A percentile compares a stretch with the other conserved stretches of the same genome.
Conservation (phyloP, 225 moss, liverwort and hornwort genomes). For the Polytrichum formosum region DNA sequence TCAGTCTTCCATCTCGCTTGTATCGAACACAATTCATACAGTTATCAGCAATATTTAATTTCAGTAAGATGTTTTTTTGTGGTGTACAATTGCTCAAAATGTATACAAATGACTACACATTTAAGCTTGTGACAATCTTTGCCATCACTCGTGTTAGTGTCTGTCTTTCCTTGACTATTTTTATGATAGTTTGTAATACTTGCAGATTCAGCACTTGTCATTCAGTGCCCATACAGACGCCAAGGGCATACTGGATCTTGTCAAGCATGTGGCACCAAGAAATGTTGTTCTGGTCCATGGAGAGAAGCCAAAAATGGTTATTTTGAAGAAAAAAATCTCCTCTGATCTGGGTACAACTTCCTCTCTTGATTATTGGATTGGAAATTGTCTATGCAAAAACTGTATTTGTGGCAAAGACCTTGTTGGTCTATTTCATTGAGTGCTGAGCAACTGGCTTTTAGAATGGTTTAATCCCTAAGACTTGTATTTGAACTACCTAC, state of each 20-base stretch:
- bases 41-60: no score
- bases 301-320: constrained; percentile 93
- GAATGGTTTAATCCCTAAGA: not conserved
- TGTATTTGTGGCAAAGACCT: no score
- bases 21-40: no score
- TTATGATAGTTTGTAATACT: not conserved
- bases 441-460: no score
- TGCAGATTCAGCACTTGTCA: constrained; percentile 88
- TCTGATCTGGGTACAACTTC: constrained; percentile 53
- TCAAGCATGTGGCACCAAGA: constrained; percentile 88
- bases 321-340: constrained; percentile 69
- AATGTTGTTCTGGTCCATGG: constrained; percentile 95
- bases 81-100: no score
- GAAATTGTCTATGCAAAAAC: not conserved
- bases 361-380: not conserved
- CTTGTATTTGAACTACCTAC: no score
- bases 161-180: not conserved
- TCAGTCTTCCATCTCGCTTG: not conserved
- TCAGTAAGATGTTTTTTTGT: no score
- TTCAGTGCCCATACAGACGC: constrained; percentile 98
- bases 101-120: no score
- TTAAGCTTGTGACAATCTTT: no score
- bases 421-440: no score
- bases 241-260: constrained; percentile 95
- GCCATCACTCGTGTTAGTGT: no score